Percentiles rank a stretch among this genome's conserved stretches.
phyloP scores from a whole-genome alignment of 2,329 filamentous ascomycete genomes.

The Ophiostoma tasmaniense region DNA sequence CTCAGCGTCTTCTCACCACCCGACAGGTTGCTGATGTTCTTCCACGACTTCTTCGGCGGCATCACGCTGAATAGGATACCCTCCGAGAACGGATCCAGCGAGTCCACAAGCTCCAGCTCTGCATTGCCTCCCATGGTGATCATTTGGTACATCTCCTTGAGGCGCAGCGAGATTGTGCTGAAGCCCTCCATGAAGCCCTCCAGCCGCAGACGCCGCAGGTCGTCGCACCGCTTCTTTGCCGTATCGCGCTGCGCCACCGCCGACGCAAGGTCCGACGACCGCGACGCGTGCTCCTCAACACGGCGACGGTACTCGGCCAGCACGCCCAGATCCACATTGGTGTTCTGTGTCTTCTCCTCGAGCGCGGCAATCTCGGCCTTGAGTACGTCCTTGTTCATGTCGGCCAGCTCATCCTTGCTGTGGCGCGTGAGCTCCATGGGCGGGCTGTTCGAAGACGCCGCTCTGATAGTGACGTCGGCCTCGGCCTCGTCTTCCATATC shows the following conservation, averaged over 20 bases:
- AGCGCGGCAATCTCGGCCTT: slow-evolving; percentile 55
- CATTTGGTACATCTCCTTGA: slow-evolving; percentile 99
- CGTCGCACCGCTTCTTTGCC: slow-evolving; percentile 87
- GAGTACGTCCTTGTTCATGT: slow-evolving; percentile 54
- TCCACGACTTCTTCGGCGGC: slow-evolving; percentile 99
- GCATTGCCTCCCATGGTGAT: slow-evolving; percentile 99
- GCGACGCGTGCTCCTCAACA: slow-evolving; percentile 33
- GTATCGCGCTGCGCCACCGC: slow-evolving; percentile 72
- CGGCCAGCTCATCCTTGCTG: slow-evolving; percentile 60
- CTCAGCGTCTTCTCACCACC: slow-evolving; percentile 97
- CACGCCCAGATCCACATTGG: slow-evolving; percentile 74
- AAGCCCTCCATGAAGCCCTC: slow-evolving; percentile 99
- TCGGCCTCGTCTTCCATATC: slow-evolving; percentile 17
- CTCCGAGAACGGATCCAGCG: slow-evolving; percentile 90
- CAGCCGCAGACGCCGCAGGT: slow-evolving; percentile 78
- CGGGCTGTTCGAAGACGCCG: slow-evolving; percentile 24
- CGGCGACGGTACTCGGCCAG: slow-evolving; percentile 34
- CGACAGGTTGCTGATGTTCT: slow-evolving; percentile 93
- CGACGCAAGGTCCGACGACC: slow-evolving; percentile 69
- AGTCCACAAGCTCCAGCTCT: slow-evolving; percentile 93
- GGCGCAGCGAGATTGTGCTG: slow-evolving; percentile 79
- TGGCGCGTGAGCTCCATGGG: slow-evolving; percentile 60
- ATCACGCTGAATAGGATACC: slow-evolving; percentile 97
- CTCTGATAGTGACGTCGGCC: slow-evolving; percentile 28
- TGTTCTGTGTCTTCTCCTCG: slow-evolving; percentile 68